A percentile compares a stretch with the other conserved stretches of the same genome.
phyloP scores from a whole-genome alignment of 2,329 filamentous ascomycete species.

The Sclerotinia borealis region DNA sequence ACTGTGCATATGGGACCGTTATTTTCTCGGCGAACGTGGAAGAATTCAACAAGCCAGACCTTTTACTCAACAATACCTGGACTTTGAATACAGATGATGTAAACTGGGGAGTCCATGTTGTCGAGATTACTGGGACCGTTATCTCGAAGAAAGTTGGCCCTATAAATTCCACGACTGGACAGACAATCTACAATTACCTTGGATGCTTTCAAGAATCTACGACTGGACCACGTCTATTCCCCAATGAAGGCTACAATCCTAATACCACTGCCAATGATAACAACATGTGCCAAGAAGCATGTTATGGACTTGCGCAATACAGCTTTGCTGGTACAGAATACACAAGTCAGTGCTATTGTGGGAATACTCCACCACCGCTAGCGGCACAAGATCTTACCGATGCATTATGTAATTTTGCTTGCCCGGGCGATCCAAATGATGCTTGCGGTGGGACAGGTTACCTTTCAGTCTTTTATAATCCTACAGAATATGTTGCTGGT shows the following conservation, averaged over 20 bases:
- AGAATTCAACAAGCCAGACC: conserved; percentile 23
- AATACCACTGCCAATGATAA: conserved; percentile 24
- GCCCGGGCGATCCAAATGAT: conserved; percentile 12
- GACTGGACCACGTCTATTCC: conserved; percentile 28
- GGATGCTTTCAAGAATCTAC: conserved; percentile 32
- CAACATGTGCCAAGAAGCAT: conserved; percentile 33
- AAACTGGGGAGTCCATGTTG: conserved; percentile 33
- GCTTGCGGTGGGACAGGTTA: conserved; percentile 19
- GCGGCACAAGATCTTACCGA: conserved; percentile 20
- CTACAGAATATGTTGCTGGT: conserved; percentile 20
- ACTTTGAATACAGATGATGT: conserved; percentile 36
- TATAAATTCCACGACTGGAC: conserved; percentile 10
- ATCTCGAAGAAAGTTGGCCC: conserved; percentile 10
- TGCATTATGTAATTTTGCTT: conserved; percentile 20
- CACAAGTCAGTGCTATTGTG: conserved; percentile 30
- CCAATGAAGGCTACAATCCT: conserved; percentile 24
- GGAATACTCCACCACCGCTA: conserved; percentile 28
- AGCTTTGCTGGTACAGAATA: conserved; percentile 32
- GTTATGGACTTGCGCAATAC: conserved; percentile 22
- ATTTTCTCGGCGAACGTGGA: conserved; percentile 25
- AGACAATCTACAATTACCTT: conserved; percentile 28
- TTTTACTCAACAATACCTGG: conserved; percentile 30
- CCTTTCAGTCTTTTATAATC: conserved; percentile 22
- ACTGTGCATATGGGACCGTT: conserved; percentile 29
- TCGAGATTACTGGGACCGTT: conserved; percentile 24